Conservation (phyloP, 2,329 filamentous ascomycete species). For the Aschersonia sp. region DNA sequence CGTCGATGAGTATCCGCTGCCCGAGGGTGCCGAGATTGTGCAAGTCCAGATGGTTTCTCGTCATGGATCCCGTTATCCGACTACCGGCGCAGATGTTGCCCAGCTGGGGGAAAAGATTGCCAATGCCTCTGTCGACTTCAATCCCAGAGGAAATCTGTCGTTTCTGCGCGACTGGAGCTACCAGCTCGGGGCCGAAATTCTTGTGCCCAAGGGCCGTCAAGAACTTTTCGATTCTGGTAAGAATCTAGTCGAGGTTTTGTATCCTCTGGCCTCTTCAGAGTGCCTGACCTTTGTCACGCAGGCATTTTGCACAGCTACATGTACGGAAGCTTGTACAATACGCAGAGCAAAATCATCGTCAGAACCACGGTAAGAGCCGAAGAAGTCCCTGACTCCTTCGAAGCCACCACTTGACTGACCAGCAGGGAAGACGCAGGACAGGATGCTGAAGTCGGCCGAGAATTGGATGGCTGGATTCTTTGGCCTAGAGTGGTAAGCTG, state of each 20-base stretch:
- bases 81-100: conserved; percentile 38
- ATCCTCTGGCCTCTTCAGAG: background rate
- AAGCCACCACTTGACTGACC: conserved; percentile 5
- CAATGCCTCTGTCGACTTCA: conserved; percentile 35
- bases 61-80: conserved; percentile 62
- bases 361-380: conserved; percentile 40
- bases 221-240: conserved; percentile 53
- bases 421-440: conserved; percentile 45
- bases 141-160: conserved; percentile 40
- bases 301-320: conserved; percentile 59
- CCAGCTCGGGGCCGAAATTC: conserved; percentile 52
- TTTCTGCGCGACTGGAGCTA: conserved; percentile 60
- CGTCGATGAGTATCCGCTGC: conserved; percentile 55
- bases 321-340: conserved; percentile 57
- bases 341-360: conserved; percentile 56
- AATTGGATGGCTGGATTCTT: conserved; percentile 72
- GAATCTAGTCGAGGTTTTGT: too few relatives aligned
- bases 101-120: conserved; percentile 41
- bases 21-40: conserved; percentile 49
- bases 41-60: conserved; percentile 60
- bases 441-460: conserved; percentile 64
- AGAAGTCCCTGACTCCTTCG: background rate
- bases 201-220: conserved; percentile 58
- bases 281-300: conserved; percentile 4
- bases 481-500: conserved; percentile 46